Evolutionary conservation across 441 rosid genomes (phyloP).

Genomic region (Pelargonium exstipulatum): DNA sequence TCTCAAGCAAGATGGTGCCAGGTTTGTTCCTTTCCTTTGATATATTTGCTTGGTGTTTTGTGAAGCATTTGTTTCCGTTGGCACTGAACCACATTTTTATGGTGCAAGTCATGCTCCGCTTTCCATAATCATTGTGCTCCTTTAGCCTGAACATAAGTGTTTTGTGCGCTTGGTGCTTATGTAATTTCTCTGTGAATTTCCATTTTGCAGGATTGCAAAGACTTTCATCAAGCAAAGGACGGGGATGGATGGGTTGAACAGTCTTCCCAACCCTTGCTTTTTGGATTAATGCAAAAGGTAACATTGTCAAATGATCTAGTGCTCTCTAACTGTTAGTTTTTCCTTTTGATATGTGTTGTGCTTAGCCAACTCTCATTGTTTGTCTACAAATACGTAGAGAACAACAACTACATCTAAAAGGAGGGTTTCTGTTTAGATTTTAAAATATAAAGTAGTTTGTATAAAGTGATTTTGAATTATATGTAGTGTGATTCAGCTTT

Average conservation of each 20-base stretch:
- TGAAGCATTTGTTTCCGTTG: slow-evolving; percentile 3
- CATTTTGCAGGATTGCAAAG: slow-evolving; percentile 69
- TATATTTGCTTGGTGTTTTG: neutral
- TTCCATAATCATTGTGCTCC: slow-evolving; percentile 12
- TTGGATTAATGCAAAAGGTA: slow-evolving; percentile 86
- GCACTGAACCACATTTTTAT: slow-evolving; percentile 4
- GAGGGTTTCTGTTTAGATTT: neutral
- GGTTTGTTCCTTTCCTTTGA: slow-evolving; percentile 41
- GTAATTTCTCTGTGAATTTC: slow-evolving; percentile 17
- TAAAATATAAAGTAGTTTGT: neutral
- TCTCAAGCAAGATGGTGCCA: slow-evolving; percentile 98
- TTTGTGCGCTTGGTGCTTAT: slow-evolving; percentile 16
- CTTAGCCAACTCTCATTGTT: slow-evolving; percentile 6
- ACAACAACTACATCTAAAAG: neutral
- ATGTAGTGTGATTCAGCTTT: slow-evolving; percentile 7
- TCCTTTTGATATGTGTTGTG: slow-evolving; percentile 1
- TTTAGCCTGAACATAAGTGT: neutral
- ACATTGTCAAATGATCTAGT: neutral
- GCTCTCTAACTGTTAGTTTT: neutral
- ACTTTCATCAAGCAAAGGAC: slow-evolving; percentile 88
- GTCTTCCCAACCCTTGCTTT: slow-evolving; percentile 63
- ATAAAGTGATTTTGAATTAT: neutral
- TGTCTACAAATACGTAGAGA: slow-evolving; percentile 1
- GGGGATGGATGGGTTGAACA: slow-evolving; percentile 99
- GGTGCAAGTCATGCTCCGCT: slow-evolving; percentile 9